Conservation (phyloP, 2,329 filamentous ascomycete genomes). For the Alternaria infectoria region DNA sequence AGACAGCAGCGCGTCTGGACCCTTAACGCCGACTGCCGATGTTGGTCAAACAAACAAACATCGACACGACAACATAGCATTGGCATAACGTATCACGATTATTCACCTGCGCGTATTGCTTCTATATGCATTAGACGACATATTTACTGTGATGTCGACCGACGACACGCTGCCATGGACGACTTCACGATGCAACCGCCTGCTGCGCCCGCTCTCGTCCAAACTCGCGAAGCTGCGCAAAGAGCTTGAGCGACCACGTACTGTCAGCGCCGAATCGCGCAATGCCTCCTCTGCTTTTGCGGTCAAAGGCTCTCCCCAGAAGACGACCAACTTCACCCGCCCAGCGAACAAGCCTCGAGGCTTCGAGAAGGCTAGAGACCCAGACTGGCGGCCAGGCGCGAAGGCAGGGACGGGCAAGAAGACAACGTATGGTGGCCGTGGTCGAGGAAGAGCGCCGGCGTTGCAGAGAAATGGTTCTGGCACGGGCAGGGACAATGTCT, state of each 20-base stretch:
- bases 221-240: conserved; percentile 50
- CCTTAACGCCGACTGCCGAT: conserved; percentile 26
- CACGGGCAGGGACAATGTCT: conserved; percentile 5
- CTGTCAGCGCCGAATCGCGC: conserved; percentile 25
- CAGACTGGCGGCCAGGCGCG: conserved; percentile 44
- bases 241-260: conserved; percentile 34
- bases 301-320: conserved; percentile 33
- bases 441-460: conserved; percentile 20
- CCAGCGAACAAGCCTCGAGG: conserved; percentile 37
- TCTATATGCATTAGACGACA: conserved; percentile 23
- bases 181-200: conserved; percentile 51
- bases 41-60: conserved; percentile 21
- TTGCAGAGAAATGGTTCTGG: neutral
- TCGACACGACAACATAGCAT: conserved; percentile 10
- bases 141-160: conserved; percentile 35
- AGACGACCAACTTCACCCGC: conserved; percentile 35
- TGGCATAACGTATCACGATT: conserved; percentile 6
- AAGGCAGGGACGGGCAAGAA: conserved; percentile 34
- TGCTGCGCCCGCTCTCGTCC: conserved; percentile 51
- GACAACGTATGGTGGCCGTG: conserved; percentile 44
- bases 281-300: conserved; percentile 30
- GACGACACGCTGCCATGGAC: conserved; percentile 50
- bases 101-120: neutral
- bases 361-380: conserved; percentile 43
- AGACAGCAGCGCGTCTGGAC: conserved; percentile 4